Percentiles rank a stretch among this genome's conserved stretches.
Conservation (phyloP, 129 eudicot species). For the Rutidosis leptorrhynchoides region DNA sequence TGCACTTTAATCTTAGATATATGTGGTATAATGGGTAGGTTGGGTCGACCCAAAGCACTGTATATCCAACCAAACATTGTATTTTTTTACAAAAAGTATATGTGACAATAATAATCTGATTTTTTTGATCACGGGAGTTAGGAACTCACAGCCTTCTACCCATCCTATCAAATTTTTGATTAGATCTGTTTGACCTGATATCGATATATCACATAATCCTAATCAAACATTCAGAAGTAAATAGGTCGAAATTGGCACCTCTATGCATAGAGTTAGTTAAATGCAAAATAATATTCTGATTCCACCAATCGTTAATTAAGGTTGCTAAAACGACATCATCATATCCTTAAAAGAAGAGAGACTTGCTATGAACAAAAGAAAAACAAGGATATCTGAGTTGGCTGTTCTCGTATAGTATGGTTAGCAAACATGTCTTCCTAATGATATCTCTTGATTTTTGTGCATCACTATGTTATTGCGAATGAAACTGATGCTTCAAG, state of each 20-base stretch:
- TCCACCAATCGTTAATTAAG: constrained; percentile 33
- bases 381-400: constrained; percentile 68
- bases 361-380: constrained; percentile 48
- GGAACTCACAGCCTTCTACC: not conserved
- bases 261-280: not conserved
- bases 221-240: not conserved
- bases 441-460: too few relatives aligned
- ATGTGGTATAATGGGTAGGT: not conserved
- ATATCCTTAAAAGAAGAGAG: constrained; percentile 59
- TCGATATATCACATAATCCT: not conserved
- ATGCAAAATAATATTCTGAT: not conserved
- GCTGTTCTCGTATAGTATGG: constrained; percentile 67
- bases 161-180: not conserved
- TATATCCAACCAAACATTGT: not conserved
- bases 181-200: not conserved
- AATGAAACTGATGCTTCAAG: constrained; percentile 16
- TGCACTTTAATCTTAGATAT: not conserved
- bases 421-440: too few relatives aligned
- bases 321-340: constrained; percentile 84
- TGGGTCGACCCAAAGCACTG: not conserved
- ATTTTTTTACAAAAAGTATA: too few relatives aligned
- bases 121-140: not conserved
- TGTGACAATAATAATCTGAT: too few relatives aligned
- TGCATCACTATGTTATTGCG: constrained; percentile 7
- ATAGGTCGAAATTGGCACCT: not conserved